Conservation (phyloP, 306 rosid species). For the Rosa rugosa region DNA sequence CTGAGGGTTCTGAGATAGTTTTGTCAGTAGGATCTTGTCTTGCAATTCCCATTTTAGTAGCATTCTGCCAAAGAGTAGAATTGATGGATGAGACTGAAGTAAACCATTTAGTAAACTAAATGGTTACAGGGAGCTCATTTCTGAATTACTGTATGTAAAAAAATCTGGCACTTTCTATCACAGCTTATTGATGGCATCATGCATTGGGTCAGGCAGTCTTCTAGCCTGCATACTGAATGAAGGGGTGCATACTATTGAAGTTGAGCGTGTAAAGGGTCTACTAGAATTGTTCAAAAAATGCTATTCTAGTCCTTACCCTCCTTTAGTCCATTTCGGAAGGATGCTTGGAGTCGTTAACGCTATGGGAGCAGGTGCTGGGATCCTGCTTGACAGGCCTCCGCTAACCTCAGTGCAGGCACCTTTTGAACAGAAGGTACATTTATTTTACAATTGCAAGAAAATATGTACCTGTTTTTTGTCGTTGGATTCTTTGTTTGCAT, state of each 20-base stretch:
- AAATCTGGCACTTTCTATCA: conserved; percentile 55
- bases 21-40: conserved; percentile 86
- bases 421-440: conserved; percentile 59
- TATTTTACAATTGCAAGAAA: conserved; percentile 13
- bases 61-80: conserved; percentile 81
- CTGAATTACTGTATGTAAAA: conserved; percentile 61
- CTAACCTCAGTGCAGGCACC: conserved; percentile 36
- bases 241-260: conserved; percentile 67
- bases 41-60: conserved; percentile 73
- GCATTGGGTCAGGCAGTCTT: conserved; percentile 83
- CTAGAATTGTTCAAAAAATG: conserved; percentile 78
- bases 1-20: conserved; percentile 40
- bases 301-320: conserved; percentile 67
- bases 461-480: not conserved
- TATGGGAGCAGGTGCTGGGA: conserved; percentile 78
- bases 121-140: conserved; percentile 67
- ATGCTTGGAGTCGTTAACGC: conserved; percentile 87
- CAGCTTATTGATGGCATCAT: conserved; percentile 82
- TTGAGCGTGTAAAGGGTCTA: conserved; percentile 52
- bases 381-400: conserved; percentile 49
- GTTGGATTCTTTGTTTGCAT: not conserved
- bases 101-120: conserved; percentile 45
- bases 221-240: conserved; percentile 61
- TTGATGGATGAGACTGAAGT: conserved; percentile 65
- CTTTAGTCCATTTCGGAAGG: conserved; percentile 78